Evolutionary conservation across 768 basidiomycete species (phyloP).

Genomic region (Jaapia argillacea): DNA sequence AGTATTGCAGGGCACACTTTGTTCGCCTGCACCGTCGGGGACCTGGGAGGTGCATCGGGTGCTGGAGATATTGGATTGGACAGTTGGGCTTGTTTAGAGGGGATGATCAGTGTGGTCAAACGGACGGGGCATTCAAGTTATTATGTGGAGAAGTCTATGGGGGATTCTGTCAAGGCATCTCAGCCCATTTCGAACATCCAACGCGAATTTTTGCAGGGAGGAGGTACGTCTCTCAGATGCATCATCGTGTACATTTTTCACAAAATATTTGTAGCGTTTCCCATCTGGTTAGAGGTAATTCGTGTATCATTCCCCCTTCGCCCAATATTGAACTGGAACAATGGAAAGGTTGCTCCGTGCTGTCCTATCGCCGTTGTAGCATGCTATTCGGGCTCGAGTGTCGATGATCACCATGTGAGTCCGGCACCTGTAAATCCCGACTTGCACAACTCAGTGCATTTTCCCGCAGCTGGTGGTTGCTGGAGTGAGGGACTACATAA

Average conservation of each 20-base stretch:
- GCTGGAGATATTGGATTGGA: conserved; percentile 72
- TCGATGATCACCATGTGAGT: conserved; percentile 70
- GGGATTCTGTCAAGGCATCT: conserved; percentile 18
- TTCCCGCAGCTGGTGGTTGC: conserved; percentile 45
- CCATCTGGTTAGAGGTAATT: conserved; percentile 71
- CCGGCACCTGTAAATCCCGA: conserved; percentile 1
- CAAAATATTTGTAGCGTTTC: conserved; percentile 58
- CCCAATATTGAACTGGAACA: no score
- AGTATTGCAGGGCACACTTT: conserved; percentile 69
- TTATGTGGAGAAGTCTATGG: conserved; percentile 83
- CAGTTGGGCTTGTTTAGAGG: conserved; percentile 70
- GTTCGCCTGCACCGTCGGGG: conserved; percentile 79
- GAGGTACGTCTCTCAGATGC: conserved; percentile 42
- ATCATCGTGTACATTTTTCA: neutral
- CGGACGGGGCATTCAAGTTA: conserved; percentile 78
- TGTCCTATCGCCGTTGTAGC: conserved; percentile 74
- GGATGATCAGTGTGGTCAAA: conserved; percentile 70
- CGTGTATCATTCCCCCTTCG: conserved; percentile 4
- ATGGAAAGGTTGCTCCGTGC: conserved; percentile 70
- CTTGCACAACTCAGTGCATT: conserved; percentile 2
- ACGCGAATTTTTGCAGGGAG: conserved; percentile 46
- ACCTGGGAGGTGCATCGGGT: conserved; percentile 55
- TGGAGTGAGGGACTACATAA: conserved; percentile 60
- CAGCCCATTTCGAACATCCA: conserved; percentile 46
- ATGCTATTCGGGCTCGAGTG: conserved; percentile 73